Evolutionary conservation across 495 filamentous ascomycete genomes (phyloP), one percentile per base, ranked within the genome.

Genomic region (Lasiosphaeris hirsuta): DNA sequence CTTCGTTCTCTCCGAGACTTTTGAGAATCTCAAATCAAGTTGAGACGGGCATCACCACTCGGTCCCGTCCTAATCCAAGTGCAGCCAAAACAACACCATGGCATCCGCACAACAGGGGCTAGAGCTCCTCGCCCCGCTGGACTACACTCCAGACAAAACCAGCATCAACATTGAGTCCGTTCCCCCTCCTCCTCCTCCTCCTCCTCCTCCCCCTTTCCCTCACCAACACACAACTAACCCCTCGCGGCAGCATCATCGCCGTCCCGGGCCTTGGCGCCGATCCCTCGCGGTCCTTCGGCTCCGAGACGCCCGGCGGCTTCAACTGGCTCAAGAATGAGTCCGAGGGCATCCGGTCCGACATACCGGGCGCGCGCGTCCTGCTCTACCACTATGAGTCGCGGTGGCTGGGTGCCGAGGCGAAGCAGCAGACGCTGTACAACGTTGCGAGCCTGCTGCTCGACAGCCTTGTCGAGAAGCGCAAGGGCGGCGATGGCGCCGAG

Each of bases 351-450:
- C 56, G 38, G 19, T 18, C 56, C 39, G 56, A 58, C 36, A 58
- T 58, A 14, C 56, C 56, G 7, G 52, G 42, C 10, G 35, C 56
- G 18, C 56, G 56, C 10, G 56, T 58, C 19, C 14, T 52, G 37
- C 56, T 58, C 10, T 51, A 58, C 40, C 39, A 51, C 33, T 58
- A 58, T 38, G 56, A 58, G 47, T 58, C 56, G 7, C 46, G 48
- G 10, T 58, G 56, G 56, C 39, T 51, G 15, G 56, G 56, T 7
- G 44, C 30, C 18, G 10, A 58, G 18, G 35, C 56, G 10, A 49
- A 58, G 45, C 47, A 51, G 38, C 56, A 58, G 33, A 51, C 40
- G 14, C 35, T 58, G 9, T 41, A 51, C 56, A 58, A 58, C 18
- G 56, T 51, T 39, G 47, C 37, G 40, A 49, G 7, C 23, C 47